Percentiles rank a stretch among this genome's conserved stretches.
These are phyloP conservation scores for Litsea cubeba DNA, from an alignment of 164 flowering plant genomes.

Conservation along the genomic window DNA sequence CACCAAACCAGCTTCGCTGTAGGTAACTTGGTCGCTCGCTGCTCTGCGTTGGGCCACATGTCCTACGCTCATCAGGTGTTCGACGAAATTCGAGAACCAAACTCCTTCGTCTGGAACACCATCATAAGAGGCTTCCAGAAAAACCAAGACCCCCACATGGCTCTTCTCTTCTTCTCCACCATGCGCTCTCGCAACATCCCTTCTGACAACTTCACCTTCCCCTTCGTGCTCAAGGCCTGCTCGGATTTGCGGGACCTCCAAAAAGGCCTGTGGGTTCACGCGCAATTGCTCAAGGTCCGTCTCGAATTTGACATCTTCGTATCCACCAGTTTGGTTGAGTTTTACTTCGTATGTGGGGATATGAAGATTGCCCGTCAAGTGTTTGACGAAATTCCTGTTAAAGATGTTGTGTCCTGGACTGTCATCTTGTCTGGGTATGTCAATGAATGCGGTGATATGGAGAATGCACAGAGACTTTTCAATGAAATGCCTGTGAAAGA, in stretches of 20 bases:
- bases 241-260: conserved; percentile 10
- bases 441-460: conserved; percentile 18
- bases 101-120: conserved; percentile 32
- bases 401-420: conserved; percentile 27
- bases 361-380: conserved; percentile 7
- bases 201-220: conserved; percentile 27
- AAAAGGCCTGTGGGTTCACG: conserved; percentile 24
- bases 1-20: conserved; percentile 25
- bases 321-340: conserved; percentile 25
- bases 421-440: conserved; percentile 19
- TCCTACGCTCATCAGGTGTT: conserved; percentile 24
- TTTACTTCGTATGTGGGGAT: conserved; percentile 16
- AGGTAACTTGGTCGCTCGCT: conserved; percentile 23
- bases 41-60: conserved; percentile 21
- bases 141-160: conserved; percentile 18
- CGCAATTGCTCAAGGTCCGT: conserved; percentile 17
- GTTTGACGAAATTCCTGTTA: conserved; percentile 21
- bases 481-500: conserved; percentile 24
- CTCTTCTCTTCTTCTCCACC: conserved; percentile 13
- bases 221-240: conserved; percentile 28
- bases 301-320: conserved; percentile 21
- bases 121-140: conserved; percentile 27
- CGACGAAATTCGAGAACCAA: conserved; percentile 27
- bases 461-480: conserved; percentile 20
- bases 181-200: conserved; percentile 15